Base-by-base conservation (phyloP, 2,329 filamentous ascomycete species). In the Pseudomassariella vexata region DNA sequence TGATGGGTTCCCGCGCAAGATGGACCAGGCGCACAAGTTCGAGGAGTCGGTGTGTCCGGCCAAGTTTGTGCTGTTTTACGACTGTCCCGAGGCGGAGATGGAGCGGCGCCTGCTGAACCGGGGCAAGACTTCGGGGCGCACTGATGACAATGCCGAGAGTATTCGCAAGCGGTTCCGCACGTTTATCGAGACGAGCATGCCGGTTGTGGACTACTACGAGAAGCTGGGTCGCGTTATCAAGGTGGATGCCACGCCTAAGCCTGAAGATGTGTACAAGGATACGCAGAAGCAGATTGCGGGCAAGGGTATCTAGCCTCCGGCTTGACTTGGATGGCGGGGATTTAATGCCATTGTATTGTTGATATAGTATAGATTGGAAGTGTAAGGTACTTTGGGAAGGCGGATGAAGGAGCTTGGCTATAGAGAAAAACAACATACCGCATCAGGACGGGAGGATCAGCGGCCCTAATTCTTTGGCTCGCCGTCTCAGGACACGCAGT, bases 181-280 rank as follows among this genome's bases (percentile, higher is more conserved):
- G 4, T 98, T 96, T 55, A 68, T 94, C 49, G 88, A 96, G 63
- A 95, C 88, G 3, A 95, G 87, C 64, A 95, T 96, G 90, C 92
- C 92, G 17, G 92, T 96, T 28, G 87, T 98, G 34, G 74, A 94
- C 47, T 77, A 86, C 56, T 96, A 84, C 58, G 79, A 82, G 52
- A 68, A 70, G 49, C 69, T 89, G 62, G 79, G 76, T 48, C 80
- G 81, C 55, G 87, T 96, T 11, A 76, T 94, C 56, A 85, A 80
- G 65, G 73, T 96, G 26, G 70, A 81, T 48, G 86, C 89, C 19
- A 82, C 79, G 17, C 72, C 76, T 25, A 50, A 62, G 6, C 80
- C 85, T 3, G 79, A 85, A 18, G 70, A 55, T 18, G 77, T 82
- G 29, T 78, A 73, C 49, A 53, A 55, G 43, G 65, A 61, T 32